A percentile compares a stretch with the other conserved stretches of the same genome.
Evolutionary conservation across 2,329 filamentous ascomycete species (phyloP).

Genomic region (Fusarium abutilonis): DNA sequence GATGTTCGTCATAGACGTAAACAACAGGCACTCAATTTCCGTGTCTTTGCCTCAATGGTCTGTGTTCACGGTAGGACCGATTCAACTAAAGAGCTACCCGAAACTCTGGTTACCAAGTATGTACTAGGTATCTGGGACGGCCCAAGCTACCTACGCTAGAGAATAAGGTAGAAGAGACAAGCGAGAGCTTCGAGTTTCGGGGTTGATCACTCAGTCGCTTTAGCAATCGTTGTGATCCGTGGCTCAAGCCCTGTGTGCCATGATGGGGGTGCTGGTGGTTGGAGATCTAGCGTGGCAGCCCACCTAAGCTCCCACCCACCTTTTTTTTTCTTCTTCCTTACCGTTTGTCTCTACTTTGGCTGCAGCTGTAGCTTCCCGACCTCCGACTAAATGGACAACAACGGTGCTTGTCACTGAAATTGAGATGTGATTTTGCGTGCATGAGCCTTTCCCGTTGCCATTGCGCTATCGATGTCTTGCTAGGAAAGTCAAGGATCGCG

Average conservation of each 20-base stretch:
- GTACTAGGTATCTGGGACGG: constrained; percentile 1
- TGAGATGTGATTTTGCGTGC: constrained; percentile 1
- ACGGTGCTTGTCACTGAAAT: constrained; percentile 1
- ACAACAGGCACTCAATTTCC: constrained; percentile 13
- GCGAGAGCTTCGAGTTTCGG: constrained; percentile 22
- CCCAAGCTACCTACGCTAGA: constrained; percentile 8
- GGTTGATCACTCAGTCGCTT: background rate
- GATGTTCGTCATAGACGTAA: constrained; percentile 28
- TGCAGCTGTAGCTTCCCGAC: constrained; percentile 16
- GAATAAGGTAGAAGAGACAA: constrained; percentile 3
- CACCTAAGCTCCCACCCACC: constrained; percentile 17
- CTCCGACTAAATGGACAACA: background rate
- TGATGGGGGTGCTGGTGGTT: constrained; percentile 31
- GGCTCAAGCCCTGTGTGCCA: constrained; percentile 22
- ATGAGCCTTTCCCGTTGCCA: background rate
- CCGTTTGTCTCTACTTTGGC: constrained; percentile 2
- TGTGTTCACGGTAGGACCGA: constrained; percentile 21
- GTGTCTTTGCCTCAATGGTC: constrained; percentile 17
- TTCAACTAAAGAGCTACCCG: constrained; percentile 10
- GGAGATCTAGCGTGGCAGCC: constrained; percentile 41
- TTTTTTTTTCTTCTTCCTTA: constrained; percentile 13
- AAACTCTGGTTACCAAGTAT: constrained; percentile 23
- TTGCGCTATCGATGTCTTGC: background rate
- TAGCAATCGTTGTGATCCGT: constrained; percentile 3
- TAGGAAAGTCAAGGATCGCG: background rate